A percentile compares a stretch with the other conserved stretches of the same genome.
Evolutionary conservation across 306 rosid genomes (phyloP).

Genomic region (Vigna nakashimae): DNA sequence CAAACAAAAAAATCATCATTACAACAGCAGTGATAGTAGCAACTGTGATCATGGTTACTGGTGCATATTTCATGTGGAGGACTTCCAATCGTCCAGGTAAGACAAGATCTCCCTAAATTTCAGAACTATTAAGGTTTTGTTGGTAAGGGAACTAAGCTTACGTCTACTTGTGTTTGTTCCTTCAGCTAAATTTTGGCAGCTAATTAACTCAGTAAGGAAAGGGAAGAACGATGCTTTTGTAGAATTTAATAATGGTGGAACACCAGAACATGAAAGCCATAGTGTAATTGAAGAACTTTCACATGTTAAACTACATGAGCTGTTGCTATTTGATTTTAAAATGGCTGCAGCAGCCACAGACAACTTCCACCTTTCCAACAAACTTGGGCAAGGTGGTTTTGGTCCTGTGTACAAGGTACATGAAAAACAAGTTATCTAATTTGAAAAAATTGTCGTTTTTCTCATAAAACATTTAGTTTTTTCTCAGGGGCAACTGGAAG

Average conservation of each 20-base stretch:
- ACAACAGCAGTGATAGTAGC: conserved; percentile 9
- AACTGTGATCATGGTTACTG: not conserved
- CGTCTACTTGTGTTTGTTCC: not conserved
- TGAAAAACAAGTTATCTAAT: not conserved
- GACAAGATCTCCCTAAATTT: not conserved
- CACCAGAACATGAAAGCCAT: not conserved
- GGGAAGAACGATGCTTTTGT: not conserved
- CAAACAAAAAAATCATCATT: conserved; percentile 7
- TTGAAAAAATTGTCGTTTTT: not conserved
- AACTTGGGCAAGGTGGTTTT: conserved; percentile 50
- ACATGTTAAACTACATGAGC: conserved; percentile 33
- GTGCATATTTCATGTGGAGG: conserved; percentile 41
- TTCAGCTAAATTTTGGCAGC: conserved; percentile 2
- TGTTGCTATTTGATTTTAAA: conserved; percentile 14
- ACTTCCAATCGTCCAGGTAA: not conserved
- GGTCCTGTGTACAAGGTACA: conserved; percentile 34
- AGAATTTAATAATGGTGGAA: not conserved
- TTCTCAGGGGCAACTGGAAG: conserved; percentile 12
- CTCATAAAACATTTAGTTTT: not conserved
- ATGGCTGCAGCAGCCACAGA: conserved; percentile 30
- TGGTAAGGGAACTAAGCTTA: not conserved
- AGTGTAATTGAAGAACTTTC: conserved; percentile 32
- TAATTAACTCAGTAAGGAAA: not conserved
- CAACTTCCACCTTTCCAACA: conserved; percentile 40
- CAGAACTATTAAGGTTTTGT: not conserved